Evolutionary conservation across 2,329 filamentous ascomycete genomes (phyloP), one percentile per base, ranked within the genome.

Genomic region (Colletotrichum sp.): DNA sequence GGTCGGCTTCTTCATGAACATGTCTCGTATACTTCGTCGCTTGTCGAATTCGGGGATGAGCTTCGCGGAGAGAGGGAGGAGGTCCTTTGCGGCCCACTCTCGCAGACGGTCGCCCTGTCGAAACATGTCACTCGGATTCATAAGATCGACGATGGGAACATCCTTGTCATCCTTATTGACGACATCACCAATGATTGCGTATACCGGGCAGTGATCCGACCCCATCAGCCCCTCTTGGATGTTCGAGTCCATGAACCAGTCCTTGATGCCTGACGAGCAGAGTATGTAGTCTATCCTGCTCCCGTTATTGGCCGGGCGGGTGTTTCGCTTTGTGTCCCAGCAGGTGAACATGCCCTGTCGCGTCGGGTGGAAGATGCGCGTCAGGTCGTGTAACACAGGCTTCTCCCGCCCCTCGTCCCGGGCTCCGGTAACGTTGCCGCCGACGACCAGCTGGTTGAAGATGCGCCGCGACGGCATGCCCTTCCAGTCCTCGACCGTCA

Each of bases 191-290:
- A 98, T 87, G 4, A 90, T 89, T 1, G 93, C 95, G 83, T 94
- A 99, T 2, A 99, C 96, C 0, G 97, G 97, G 80, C 97, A 99
- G 83, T 99, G 97, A 82, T 99, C 97, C 2, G 96, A 99, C 0
- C 97, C 97, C 90, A 98, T 94, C 26, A 99, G 86, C 0, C 96
- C 96, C 84, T 98, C 95, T 82, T 99, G 97, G 36, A 99, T 99
- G 80, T 98, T 93, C 8, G 95, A 92, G 59, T 93, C 91, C 30
- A 87, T 88, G 80, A 98, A 94, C 95, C 96, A 98, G 67, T 90
- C 86, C 80, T 93, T 94, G 87, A 98, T 94, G 43, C 91, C 90
- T 55, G 93, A 88, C 78, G 93, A 97, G 82, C 95, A 98, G 5
- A 99, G 89, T 21, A 99, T 91, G 84, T 98, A 99, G 84, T 99